Evolutionary conservation across 208 protist species (phyloP).

Genomic region (Wallacemonas sp.): DNA sequence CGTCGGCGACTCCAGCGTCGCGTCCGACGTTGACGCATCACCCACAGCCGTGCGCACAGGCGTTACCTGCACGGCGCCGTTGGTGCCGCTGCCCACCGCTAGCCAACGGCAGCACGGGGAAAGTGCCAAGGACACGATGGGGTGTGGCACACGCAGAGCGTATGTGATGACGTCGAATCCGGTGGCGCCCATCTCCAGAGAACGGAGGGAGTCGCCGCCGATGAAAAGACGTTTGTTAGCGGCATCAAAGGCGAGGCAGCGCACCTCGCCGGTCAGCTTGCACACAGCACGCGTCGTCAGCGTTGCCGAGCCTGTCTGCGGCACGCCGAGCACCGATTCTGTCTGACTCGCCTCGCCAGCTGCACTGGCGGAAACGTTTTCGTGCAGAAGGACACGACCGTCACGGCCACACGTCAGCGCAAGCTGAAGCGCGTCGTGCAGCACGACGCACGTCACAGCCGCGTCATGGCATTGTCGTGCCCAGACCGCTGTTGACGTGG

Average conservation of each 20-base stretch:
- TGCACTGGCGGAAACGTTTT: conserved; percentile 31
- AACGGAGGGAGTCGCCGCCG: conserved; percentile 82
- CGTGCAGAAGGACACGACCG: conserved; percentile 73
- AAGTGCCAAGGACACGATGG: conserved; percentile 54
- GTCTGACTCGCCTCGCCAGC: not conserved
- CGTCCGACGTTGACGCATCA: not conserved
- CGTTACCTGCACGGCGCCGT: conserved; percentile 31
- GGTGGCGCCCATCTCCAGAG: conserved; percentile 43
- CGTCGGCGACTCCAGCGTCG: not conserved
- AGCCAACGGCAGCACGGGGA: conserved; percentile 64
- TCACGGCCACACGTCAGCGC: conserved; percentile 74
- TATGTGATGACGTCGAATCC: conserved; percentile 54
- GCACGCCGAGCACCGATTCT: not conserved
- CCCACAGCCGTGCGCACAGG: not conserved
- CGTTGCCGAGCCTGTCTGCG: not conserved
- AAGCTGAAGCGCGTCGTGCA: conserved; percentile 41
- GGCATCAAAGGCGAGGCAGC: conserved; percentile 63
- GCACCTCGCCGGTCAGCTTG: conserved; percentile 77
- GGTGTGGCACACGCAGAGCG: conserved; percentile 58
- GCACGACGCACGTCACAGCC: conserved; percentile 58
- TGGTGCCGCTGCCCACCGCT: conserved; percentile 61
- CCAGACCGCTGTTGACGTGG: conserved; percentile 46
- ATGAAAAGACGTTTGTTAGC: conserved; percentile 67
- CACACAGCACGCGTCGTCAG: conserved; percentile 62
- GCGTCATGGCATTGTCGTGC: conserved; percentile 66